Evolutionary conservation across 345 rosid genomes (phyloP).

Genomic region (Carallia brachiata): DNA sequence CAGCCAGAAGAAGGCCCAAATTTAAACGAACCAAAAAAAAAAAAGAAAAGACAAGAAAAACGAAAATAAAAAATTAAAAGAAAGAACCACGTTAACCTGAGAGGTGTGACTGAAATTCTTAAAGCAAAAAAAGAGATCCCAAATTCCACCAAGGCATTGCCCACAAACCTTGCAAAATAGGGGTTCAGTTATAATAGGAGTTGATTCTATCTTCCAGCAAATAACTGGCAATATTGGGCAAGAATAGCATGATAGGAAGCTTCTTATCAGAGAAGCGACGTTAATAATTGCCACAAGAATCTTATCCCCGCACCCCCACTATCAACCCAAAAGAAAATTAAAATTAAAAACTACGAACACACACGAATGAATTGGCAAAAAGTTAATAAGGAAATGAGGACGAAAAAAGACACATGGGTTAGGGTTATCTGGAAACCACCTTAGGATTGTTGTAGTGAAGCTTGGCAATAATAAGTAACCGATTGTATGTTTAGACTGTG

Average conservation of each 20-base stretch:
- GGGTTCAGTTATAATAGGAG: constrained; percentile 1
- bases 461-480: no score
- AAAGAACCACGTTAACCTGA: neutral
- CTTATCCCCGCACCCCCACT: neutral
- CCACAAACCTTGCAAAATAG: constrained; percentile 9
- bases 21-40: neutral
- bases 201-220: neutral
- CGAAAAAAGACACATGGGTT: neutral
- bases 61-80: neutral
- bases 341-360: neutral
- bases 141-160: constrained; percentile 38
- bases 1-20: neutral
- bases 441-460: no score
- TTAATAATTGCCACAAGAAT: neutral
- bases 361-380: neutral
- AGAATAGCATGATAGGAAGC: neutral
- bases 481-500: no score
- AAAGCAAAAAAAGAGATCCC: constrained; percentile 24
- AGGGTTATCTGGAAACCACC: neutral
- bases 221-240: neutral
- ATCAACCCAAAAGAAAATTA: neutral
- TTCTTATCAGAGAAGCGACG: constrained; percentile 1
- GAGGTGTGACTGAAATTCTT: constrained; percentile 21
- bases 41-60: neutral
- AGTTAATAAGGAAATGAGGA: neutral